A percentile compares a stretch with the other conserved stretches of the same genome.
Conservation (phyloP, 2,329 filamentous ascomycete genomes). For the Trichoderma sp. region DNA sequence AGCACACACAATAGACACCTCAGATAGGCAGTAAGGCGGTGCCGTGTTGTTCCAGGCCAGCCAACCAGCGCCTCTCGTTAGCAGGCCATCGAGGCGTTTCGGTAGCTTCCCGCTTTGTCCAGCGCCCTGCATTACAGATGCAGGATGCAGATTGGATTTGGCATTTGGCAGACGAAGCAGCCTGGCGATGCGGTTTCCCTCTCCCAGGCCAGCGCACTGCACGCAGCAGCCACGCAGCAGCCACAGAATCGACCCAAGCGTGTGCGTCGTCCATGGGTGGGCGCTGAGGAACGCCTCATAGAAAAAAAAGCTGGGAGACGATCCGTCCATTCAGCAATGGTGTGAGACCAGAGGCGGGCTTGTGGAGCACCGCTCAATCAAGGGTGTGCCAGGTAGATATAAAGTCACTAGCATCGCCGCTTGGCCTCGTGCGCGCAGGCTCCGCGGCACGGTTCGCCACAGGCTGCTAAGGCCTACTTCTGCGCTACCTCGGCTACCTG, state of each 20-base stretch:
- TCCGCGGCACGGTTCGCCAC: neutral
- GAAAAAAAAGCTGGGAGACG: constrained; percentile 40
- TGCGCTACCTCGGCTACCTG: constrained; percentile 8
- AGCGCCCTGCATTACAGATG: neutral
- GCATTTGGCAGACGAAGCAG: neutral
- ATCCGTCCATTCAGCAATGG: constrained; percentile 43
- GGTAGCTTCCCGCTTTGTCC: neutral
- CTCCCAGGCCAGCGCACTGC: neutral
- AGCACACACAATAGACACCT: neutral
- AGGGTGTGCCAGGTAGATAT: constrained; percentile 39
- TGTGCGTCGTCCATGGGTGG: constrained; percentile 19
- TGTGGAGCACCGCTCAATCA: constrained; percentile 38
- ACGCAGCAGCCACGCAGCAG: neutral
- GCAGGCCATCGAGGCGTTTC: neutral
- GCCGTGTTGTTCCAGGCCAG: neutral
- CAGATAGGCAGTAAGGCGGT: neutral
- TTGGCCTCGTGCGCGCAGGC: neutral
- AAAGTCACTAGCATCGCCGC: constrained; percentile 33
- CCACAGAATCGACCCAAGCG: neutral
- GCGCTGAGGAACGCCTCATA: constrained; percentile 36
- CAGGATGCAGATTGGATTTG: neutral
- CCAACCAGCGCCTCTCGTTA: neutral
- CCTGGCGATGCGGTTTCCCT: neutral
- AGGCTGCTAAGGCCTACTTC: neutral
- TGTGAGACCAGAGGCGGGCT: constrained; percentile 43